Evolutionary conservation across 2,329 filamentous ascomycete genomes (phyloP).

Genomic region (Colletotrichum euphorbiae): DNA sequence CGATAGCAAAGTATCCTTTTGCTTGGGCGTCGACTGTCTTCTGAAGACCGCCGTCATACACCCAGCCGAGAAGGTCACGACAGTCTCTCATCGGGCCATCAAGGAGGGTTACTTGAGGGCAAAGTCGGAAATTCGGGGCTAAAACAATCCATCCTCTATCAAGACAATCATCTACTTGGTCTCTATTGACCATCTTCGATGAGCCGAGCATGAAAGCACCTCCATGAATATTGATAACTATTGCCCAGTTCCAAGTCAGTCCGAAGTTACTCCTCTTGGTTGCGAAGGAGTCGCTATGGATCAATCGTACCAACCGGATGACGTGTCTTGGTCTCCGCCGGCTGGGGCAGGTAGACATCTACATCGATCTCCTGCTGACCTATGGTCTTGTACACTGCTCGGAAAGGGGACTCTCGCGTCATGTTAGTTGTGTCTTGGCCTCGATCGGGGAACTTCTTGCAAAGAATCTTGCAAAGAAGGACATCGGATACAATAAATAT

Average conservation of each 20-base stretch:
- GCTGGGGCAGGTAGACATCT: conserved; percentile 45
- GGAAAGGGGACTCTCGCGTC: conserved; percentile 38
- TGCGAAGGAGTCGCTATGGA: not conserved
- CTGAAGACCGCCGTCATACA: conserved; percentile 47
- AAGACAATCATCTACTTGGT: conserved; percentile 53
- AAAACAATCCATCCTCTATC: conserved; percentile 53
- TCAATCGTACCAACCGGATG: conserved; percentile 25
- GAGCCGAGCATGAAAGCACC: conserved; percentile 57
- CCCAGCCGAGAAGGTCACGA: conserved; percentile 51
- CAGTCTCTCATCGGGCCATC: conserved; percentile 50
- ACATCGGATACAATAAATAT: not conserved
- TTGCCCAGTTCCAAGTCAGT: not conserved
- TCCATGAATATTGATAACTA: conserved; percentile 57
- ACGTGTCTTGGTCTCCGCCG: not conserved
- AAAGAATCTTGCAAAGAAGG: not conserved
- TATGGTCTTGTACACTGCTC: conserved; percentile 47
- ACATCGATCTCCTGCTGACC: conserved; percentile 46
- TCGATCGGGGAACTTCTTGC: not conserved
- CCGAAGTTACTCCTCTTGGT: not conserved
- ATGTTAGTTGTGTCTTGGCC: conserved; percentile 30
- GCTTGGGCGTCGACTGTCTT: conserved; percentile 38
- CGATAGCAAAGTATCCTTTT: conserved; percentile 38
- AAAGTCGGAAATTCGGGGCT: conserved; percentile 49
- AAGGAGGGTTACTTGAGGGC: conserved; percentile 47
- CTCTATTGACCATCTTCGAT: conserved; percentile 52